These are phyloP conservation scores for Moesziomyces globuligerus DNA, from an alignment of 1,284 basidiomycete genomes.

Conservation along the genomic window DNA sequence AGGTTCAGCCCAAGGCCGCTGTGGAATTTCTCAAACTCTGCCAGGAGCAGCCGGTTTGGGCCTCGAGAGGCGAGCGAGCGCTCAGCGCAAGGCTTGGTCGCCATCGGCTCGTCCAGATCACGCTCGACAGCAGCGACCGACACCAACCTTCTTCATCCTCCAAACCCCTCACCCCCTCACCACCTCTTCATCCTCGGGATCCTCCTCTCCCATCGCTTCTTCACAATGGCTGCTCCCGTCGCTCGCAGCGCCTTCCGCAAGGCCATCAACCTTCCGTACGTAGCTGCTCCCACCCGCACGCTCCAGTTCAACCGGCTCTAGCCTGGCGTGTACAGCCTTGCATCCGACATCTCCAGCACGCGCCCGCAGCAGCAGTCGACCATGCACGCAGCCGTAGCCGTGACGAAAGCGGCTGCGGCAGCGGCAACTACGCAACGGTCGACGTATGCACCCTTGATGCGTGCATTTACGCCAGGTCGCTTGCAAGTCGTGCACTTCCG, in stretches of 20 bases:
- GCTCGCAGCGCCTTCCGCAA: conserved; percentile 63
- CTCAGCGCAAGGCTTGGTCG: too few species aligned
- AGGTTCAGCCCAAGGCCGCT: too few species aligned
- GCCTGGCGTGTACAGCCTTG: background rate
- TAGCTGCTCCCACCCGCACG: conserved; percentile 6
- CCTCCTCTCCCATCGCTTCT: conserved; percentile 12
- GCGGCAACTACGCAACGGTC: too few species aligned
- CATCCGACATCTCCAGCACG: too few species aligned
- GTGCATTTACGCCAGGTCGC: too few species aligned
- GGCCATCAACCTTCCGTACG: conserved; percentile 77
- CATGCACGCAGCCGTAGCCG: too few species aligned
- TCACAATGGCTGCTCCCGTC: conserved; percentile 55
- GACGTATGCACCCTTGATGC: too few species aligned
- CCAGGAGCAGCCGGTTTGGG: background rate
- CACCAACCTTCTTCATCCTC: conserved; percentile 14
- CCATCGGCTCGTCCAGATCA: conserved; percentile 11
- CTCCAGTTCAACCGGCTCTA: background rate
- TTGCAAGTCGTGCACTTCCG: too few species aligned
- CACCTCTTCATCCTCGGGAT: conserved; percentile 13
- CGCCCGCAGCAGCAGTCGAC: too few species aligned
- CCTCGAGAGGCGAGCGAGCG: background rate
- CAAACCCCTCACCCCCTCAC: conserved; percentile 40
- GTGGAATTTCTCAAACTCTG: too few species aligned
- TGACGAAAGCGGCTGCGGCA: too few species aligned
- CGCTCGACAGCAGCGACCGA: conserved; percentile 11